Base-by-base conservation (phyloP, 805 yeast genomes). In the Kuraishia cidri region DNA sequence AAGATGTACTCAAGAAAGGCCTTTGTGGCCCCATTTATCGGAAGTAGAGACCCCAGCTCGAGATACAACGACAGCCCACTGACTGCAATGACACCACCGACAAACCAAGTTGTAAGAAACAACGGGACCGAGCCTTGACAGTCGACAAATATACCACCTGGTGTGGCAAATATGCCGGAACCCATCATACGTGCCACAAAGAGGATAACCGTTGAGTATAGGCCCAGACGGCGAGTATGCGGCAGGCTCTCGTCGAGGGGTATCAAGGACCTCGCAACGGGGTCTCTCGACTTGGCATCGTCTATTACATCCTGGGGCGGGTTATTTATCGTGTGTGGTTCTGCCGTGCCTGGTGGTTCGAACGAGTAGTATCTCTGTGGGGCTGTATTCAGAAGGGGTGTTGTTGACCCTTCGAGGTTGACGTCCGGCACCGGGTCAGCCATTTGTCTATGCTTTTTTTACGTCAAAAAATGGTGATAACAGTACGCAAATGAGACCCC, bases 21-120 rank as follows among this genome's bases (percentile, higher is more conserved):
- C 44, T 79, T 79, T 5, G 78, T 67, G 1, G 85, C 86, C 4
- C 87, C 86, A 36, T 75, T 73, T 35, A 78, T 59, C 0, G 85
- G 85, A n/a, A 77, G 56, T 48, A 74, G 62, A 3, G 80, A 69
- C 0, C 86, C 85, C 34, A 78, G 50, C 44, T 79, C 86, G 31
- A 79, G 48, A 45, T 67, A 79, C 22, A 76, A 63, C 39, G 65
- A 70, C 21, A 78, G 50, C 1, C 86, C 85, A 29, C 75, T 60
- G 47, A 73, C 69, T 2, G 85, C 75, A 27, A 75, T 60, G 3
- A 66, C 17, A 5, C 75, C 74, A 3, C 82, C 78, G 10, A 73
- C 43, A 6, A 64, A 22, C 86, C 86, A 79, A 3, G 79, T 61
- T 0, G 58, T 38, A 26, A 76, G 60, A 46, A 75, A 79, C 17